Evolutionary conservation across 371 early-diverging fungal species (phyloP).

Genomic region (Syncephalis fuscata): DNA sequence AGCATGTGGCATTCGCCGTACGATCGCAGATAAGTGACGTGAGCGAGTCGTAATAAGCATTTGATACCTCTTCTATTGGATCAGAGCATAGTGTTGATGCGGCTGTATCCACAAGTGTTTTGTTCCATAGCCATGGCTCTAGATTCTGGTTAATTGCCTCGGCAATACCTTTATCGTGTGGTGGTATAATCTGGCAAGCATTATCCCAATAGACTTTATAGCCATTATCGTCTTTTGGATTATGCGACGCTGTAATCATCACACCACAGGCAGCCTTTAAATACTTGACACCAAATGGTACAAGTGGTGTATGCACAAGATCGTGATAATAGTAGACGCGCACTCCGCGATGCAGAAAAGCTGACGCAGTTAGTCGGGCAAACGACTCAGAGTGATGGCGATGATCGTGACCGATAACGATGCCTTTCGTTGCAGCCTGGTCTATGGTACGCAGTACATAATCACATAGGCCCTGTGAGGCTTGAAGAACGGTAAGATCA

Average conservation of each 20-base stretch:
- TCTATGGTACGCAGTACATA: slow-evolving; percentile 33
- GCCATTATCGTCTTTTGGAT: slow-evolving; percentile 96
- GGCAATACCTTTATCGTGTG: slow-evolving; percentile 74
- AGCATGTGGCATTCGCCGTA: neutral
- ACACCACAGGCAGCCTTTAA: slow-evolving; percentile 74
- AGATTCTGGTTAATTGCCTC: slow-evolving; percentile 45
- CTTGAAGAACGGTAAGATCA: slow-evolving; percentile 80
- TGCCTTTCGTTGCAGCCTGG: slow-evolving; percentile 40
- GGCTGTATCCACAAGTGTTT: slow-evolving; percentile 26
- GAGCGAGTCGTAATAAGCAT: slow-evolving; percentile 48
- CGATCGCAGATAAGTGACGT: slow-evolving; percentile 3
- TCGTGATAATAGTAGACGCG: slow-evolving; percentile 64
- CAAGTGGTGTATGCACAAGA: slow-evolving; percentile 78
- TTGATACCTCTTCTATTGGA: slow-evolving; percentile 33
- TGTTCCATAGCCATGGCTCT: slow-evolving; percentile 66
- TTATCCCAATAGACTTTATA: slow-evolving; percentile 96
- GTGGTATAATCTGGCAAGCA: slow-evolving; percentile 85
- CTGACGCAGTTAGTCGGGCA: slow-evolving; percentile 72
- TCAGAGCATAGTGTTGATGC: slow-evolving; percentile 24
- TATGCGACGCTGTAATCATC: slow-evolving; percentile 97
- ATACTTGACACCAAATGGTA: slow-evolving; percentile 72
- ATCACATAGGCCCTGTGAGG: slow-evolving; percentile 55
- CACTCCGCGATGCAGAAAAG: slow-evolving; percentile 64
- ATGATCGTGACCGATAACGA: slow-evolving; percentile 94
- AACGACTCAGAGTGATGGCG: slow-evolving; percentile 74